Conservation (phyloP, 352 stramenopile genomes). For the Phytophthora tentaculata region DNA sequence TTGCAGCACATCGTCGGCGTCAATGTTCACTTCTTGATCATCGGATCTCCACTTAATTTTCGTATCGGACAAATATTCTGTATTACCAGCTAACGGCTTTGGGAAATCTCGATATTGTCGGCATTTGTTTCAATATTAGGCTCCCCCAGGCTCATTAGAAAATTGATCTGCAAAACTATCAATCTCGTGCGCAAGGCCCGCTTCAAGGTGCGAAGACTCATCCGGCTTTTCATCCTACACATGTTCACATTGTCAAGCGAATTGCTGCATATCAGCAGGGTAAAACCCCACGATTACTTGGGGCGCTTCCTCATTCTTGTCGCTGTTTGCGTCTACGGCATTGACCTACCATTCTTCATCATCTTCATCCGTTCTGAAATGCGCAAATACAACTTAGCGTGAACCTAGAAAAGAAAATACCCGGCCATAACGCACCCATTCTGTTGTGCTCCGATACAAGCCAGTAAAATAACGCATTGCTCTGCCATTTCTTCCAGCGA, state of each 20-base stretch:
- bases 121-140: not conserved
- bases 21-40: too few relatives aligned
- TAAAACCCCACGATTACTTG: constrained; percentile 7
- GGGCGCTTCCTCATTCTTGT: constrained; percentile 2
- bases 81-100: too few relatives aligned
- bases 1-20: too few relatives aligned
- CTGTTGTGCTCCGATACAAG: constrained; percentile 23
- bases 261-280: not conserved
- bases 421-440: not conserved
- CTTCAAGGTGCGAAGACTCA: not conserved
- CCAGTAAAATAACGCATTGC: constrained; percentile 29
- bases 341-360: not conserved
- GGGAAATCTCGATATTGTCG: too few relatives aligned
- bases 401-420: not conserved
- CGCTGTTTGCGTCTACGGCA: not conserved
- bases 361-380: not conserved
- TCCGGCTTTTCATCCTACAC: constrained; percentile 5
- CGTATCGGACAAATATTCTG: too few relatives aligned
- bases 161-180: constrained; percentile 28
- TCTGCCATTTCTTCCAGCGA: constrained; percentile 30
- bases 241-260: not conserved
- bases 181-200: constrained; percentile 32
- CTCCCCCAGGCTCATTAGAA: constrained; percentile 25
- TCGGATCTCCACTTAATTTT: too few relatives aligned
- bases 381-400: not conserved